Conservation (phyloP, 73 alveolate species). For the Breviolum minutum region DNA sequence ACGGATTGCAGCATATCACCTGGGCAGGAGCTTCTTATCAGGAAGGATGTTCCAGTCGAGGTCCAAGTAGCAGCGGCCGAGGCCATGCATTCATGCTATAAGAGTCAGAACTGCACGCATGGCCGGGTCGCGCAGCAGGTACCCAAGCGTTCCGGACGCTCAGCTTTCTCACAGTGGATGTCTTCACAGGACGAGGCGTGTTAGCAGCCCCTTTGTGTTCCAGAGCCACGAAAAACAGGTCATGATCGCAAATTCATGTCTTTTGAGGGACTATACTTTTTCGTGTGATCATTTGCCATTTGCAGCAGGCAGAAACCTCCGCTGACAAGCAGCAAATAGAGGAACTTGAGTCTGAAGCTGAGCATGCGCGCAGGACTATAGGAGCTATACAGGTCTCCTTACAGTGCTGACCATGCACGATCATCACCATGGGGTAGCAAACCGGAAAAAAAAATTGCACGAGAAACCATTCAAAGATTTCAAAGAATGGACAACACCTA, state of each 20-base stretch:
- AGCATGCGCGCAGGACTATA: neutral
- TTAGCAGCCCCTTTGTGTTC: neutral
- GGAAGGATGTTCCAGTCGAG: neutral
- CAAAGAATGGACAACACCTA: no score
- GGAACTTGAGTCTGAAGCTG: neutral
- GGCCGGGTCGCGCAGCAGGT: neutral
- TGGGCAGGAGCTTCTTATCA: constrained; percentile 61
- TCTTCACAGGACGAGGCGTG: neutral
- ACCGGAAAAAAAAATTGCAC: no score
- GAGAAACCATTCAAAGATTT: no score
- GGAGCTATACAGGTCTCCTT: no score
- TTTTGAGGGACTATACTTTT: no score
- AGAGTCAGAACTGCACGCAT: neutral
- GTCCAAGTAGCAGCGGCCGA: neutral
- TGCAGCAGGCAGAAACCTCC: neutral
- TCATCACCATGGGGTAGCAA: no score
- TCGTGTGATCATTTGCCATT: no score
- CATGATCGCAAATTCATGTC: neutral
- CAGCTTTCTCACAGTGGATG: constrained; percentile 72
- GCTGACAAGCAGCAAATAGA: neutral
- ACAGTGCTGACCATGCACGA: no score
- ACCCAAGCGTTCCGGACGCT: constrained; percentile 47
- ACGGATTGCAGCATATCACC: no score
- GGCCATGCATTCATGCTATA: neutral
- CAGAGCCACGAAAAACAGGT: neutral